phyloP scores from a whole-genome alignment of 257 asterid genomes.

The Paulownia fortunei region DNA sequence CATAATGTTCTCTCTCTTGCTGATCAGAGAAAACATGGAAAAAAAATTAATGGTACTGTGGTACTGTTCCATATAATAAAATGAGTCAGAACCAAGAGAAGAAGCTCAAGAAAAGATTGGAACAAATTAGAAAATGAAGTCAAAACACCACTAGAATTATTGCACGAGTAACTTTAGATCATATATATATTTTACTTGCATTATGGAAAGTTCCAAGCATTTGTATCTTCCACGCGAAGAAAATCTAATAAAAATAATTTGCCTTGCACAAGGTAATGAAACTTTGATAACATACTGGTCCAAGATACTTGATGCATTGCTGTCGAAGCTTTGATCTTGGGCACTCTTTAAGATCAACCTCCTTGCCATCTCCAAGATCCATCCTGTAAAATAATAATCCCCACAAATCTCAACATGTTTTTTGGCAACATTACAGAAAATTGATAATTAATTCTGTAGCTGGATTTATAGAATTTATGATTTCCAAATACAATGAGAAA shows the following conservation, averaged over 20 bases:
- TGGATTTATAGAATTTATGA: no score
- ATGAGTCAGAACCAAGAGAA: not conserved
- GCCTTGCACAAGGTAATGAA: not conserved
- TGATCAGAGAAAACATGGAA: no score
- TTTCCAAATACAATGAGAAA: no score
- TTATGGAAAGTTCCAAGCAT: not conserved
- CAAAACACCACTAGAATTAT: not conserved
- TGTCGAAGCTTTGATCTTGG: constrained; percentile 58
- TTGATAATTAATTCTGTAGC: not conserved
- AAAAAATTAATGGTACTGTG: not conserved
- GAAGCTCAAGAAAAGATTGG: not conserved
- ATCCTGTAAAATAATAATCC: constrained; percentile 46
- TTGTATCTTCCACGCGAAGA: not conserved
- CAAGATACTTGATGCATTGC: no score
- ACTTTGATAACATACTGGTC: constrained; percentile 59
- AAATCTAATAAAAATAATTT: constrained; percentile 11
- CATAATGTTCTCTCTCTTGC: constrained; percentile 76
- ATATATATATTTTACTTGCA: not conserved
- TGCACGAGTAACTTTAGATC: not conserved
- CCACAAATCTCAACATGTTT: not conserved
- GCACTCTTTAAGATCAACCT: constrained; percentile 59
- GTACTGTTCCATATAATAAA: not conserved
- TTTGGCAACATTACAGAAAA: not conserved
- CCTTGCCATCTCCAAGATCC: constrained; percentile 77
- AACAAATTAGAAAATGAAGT: not conserved